Base-by-base conservation (phyloP, 1,284 basidiomycete species). In the Ustilago nuda region DNA sequence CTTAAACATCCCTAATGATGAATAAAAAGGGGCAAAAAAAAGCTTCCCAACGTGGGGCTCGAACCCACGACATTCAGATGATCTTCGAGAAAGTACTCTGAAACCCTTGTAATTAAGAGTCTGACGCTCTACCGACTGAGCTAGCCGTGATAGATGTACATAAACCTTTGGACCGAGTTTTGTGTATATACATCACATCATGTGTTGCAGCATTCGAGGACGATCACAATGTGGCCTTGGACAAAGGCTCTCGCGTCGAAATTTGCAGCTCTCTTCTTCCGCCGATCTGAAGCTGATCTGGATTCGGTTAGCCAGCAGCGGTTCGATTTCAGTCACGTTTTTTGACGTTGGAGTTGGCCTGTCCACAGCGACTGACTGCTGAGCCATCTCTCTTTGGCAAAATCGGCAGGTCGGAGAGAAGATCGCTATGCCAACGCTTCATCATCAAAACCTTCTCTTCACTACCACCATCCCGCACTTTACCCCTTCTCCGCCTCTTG, bases 81-180 rank as follows among this genome's bases (percentile, higher is more conserved):
- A 50, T 63, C 53, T 61, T 66, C 59, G 66, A 66, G 48, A 41
- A 39, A 4, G 48, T 32, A 32, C 70, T 72, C 61, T 66, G 71
- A 73, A 72, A 70, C 64, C 64, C 70, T 70, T 73, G 66, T 59
- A 35, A 39, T 13, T 84, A 85, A 85, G 82, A 84, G 82, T 85
- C 82, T 82, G 80, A 82, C 83, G 82, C 83, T 85, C 83, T 85
- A 84, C 83, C 83, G 79, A 84, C 82, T 85, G 83, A 85, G 82
- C 83, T 85, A 85, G 82, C 83, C 83, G 83, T 81, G 82, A 83
- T 66, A 60, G 67, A 56, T 17, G 8, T 50, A 0, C 19, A 27
- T 27, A 3, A 0, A 27, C 3, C 3, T 0, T 3, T 2, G 23
- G 0, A 0, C 23, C 23, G 3, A 3, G 23, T 3, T 27, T 57